Percentiles rank a stretch among this genome's conserved stretches.
Evolutionary conservation across 495 filamentous ascomycete genomes (phyloP).

Genomic region (Penicillium ucsense): DNA sequence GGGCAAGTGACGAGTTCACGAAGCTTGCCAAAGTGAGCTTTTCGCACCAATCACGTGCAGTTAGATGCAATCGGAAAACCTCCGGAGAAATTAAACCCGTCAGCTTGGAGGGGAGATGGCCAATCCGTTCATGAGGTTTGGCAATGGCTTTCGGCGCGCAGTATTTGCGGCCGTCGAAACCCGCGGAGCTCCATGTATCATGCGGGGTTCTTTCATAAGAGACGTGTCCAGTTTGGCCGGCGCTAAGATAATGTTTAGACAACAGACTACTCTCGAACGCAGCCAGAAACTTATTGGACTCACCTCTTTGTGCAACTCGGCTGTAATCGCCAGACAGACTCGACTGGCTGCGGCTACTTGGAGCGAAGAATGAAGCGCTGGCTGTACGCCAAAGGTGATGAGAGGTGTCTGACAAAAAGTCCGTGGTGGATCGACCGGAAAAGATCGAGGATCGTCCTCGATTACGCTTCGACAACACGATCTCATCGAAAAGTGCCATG

Average conservation of each 20-base stretch:
- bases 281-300: conserved; percentile 8
- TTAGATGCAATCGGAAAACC: conserved; percentile 2
- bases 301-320: conserved; percentile 49
- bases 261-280: conserved; percentile 5
- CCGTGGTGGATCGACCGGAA: conserved; percentile 41
- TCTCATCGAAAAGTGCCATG: conserved; percentile 88
- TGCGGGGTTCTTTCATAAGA: conserved; percentile 80
- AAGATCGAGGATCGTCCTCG: conserved; percentile 55
- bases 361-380: conserved; percentile 58
- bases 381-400: conserved; percentile 93
- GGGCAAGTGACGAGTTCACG: no score
- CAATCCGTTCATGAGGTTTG: conserved; percentile 54
- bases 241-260: conserved; percentile 31
- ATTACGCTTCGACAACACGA: conserved; percentile 89
- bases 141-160: conserved; percentile 62
- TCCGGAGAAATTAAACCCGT: conserved; percentile 11
- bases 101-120: conserved; percentile 36
- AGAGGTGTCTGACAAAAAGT: conserved; percentile 73
- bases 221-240: conserved; percentile 77
- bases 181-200: conserved; percentile 63
- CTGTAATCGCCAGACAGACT: conserved; percentile 58
- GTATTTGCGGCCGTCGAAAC: conserved; percentile 50
- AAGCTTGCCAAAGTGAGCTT: no score
- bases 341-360: conserved; percentile 48
- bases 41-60: no score